phyloP scores from a whole-genome alignment of 2,329 filamentous ascomycete species.

The Aspergillus uvarum region DNA sequence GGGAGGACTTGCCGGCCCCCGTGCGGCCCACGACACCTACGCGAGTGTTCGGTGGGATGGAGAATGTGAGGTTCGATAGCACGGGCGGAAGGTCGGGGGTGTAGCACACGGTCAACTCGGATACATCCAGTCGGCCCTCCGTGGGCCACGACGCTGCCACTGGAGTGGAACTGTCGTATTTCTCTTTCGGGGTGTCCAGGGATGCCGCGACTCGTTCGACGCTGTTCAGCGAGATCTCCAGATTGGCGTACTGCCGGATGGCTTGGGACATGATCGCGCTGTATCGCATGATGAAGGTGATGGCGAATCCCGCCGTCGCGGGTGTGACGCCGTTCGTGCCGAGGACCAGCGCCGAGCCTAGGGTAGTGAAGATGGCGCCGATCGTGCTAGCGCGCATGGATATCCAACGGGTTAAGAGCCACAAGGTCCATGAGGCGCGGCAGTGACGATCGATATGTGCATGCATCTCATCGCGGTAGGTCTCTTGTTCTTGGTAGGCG shows the following conservation, averaged over 20 bases:
- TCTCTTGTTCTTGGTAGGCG: not conserved
- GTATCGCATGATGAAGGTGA: slow-evolving; percentile 6
- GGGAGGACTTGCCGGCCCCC: slow-evolving; percentile 4
- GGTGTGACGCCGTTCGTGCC: slow-evolving; percentile 10
- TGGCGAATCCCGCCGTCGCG: slow-evolving; percentile 3
- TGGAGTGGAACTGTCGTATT: not conserved
- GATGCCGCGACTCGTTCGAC: not conserved
- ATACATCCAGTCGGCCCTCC: slow-evolving; percentile 67
- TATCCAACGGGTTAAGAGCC: slow-evolving; percentile 5
- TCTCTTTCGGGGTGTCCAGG: not conserved
- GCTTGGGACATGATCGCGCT: slow-evolving; percentile 1
- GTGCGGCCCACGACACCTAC: slow-evolving; percentile 23
- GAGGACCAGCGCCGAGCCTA: not conserved
- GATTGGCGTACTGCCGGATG: slow-evolving; percentile 6
- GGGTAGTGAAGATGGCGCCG: slow-evolving; percentile 4
- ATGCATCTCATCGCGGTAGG: slow-evolving; percentile 1
- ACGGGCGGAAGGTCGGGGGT: slow-evolving; percentile 60
- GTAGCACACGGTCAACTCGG: slow-evolving; percentile 68
- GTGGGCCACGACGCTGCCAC: slow-evolving; percentile 16
- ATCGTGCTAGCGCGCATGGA: not conserved
- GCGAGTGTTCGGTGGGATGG: slow-evolving; percentile 9
- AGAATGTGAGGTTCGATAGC: slow-evolving; percentile 11
- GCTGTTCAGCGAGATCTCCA: slow-evolving; percentile 6
- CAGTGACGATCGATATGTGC: not conserved
- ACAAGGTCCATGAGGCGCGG: slow-evolving; percentile 1